Conservation (phyloP, 1,139 yeast genomes). For the Pichia sp. region DNA sequence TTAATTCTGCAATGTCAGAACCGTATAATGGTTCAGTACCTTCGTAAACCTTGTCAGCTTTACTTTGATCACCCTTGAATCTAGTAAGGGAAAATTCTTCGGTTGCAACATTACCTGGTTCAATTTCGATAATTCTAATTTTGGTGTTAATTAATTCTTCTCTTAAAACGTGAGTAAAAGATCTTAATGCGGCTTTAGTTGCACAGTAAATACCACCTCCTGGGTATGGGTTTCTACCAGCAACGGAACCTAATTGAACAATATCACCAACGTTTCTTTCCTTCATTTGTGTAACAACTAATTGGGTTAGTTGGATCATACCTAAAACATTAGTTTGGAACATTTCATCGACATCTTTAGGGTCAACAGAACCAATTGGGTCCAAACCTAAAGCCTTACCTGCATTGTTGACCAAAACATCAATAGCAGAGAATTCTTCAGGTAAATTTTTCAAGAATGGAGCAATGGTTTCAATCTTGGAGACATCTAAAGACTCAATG, state of each 20-base stretch:
- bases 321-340: constrained; percentile 45
- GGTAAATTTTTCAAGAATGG: constrained; percentile 40
- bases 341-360: constrained; percentile 42
- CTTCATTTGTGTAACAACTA: constrained; percentile 40
- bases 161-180: constrained; percentile 42
- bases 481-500: constrained; percentile 40
- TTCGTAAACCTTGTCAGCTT: constrained; percentile 42
- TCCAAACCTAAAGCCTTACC: constrained; percentile 48
- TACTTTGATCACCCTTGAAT: constrained; percentile 38
- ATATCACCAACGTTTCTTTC: constrained; percentile 43
- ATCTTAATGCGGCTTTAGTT: constrained; percentile 43
- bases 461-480: constrained; percentile 35
- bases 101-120: constrained; percentile 49
- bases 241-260: constrained; percentile 46
- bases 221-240: constrained; percentile 47
- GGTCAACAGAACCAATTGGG: constrained; percentile 37
- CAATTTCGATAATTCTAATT: constrained; percentile 44
- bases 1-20: constrained; percentile 45
- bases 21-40: constrained; percentile 44
- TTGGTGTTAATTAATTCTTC: constrained; percentile 42
- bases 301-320: constrained; percentile 44
- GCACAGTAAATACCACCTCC: constrained; percentile 50
- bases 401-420: constrained; percentile 46
- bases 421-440: constrained; percentile 39
- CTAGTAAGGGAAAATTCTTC: constrained; percentile 47